Conservation (phyloP, 208 protist genomes). For the Balamuthia mandrillaris region DNA sequence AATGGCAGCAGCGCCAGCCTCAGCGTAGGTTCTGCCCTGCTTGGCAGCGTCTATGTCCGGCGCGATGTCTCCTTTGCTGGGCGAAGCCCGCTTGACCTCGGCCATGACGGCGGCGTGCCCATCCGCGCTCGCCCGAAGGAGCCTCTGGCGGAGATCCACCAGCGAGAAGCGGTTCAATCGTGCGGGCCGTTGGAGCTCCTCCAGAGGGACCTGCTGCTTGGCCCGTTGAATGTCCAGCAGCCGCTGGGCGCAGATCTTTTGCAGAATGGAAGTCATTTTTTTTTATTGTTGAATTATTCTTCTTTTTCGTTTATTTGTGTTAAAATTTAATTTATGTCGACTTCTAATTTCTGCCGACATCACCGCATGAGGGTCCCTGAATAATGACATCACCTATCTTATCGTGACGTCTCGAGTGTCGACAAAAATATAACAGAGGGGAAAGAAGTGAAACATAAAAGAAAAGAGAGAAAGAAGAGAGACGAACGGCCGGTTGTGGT, state of each 20-base stretch:
- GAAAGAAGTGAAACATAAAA: neutral
- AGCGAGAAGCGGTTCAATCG: neutral
- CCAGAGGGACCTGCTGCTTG: slow-evolving; percentile 4
- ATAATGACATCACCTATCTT: no score
- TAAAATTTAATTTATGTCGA: no score
- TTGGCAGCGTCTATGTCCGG: slow-evolving; percentile 43
- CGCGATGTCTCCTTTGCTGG: slow-evolving; percentile 65
- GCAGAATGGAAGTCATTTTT: neutral
- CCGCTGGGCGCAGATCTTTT: slow-evolving; percentile 37
- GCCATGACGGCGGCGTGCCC: slow-evolving; percentile 48
- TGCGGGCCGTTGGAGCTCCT: neutral
- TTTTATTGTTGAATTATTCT: no score
- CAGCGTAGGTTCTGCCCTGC: slow-evolving; percentile 48
- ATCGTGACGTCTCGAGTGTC: no score
- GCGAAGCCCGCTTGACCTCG: slow-evolving; percentile 71
- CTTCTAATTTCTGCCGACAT: no score
- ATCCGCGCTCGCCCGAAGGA: neutral
- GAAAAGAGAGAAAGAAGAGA: neutral
- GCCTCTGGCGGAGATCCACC: neutral
- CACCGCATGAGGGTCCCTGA: no score
- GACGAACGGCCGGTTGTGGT: no score
- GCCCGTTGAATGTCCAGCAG: slow-evolving; percentile 40
- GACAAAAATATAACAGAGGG: neutral
- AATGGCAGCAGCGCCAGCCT: slow-evolving; percentile 61
- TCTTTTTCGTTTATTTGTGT: no score